Base-by-base conservation (phyloP, 768 basidiomycete species). In the Termitomyces sp. region DNA sequence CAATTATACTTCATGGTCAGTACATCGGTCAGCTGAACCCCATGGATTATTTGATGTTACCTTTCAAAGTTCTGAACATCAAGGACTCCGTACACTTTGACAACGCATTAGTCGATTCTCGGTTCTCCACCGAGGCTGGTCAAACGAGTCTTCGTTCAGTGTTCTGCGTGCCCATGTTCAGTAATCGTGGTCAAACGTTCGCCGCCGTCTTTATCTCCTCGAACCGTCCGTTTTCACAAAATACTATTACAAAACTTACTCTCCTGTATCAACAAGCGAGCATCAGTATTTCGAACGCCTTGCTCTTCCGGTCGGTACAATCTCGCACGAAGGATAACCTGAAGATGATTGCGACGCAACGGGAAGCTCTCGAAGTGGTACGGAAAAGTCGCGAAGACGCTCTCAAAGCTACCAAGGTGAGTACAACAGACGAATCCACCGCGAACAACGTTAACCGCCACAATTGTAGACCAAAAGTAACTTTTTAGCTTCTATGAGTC, bases 401-500 rank as follows among this genome's bases (percentile, higher is more conserved):
- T 18, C 63, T 88, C 61, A 88, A 86, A 61, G 87, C 87, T 0
- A 88, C 87, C 2, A 87, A 87, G 78, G 85, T 82, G 55, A n/a
- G 26, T 3, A 26, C 18, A 51, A 13, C 13, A 9, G 28, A 55
- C 2, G 16, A 10, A 28, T 15, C 18, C 16, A 6, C 13, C 37
- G n/a, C 18, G n/a, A 18, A 37, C 16, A 26, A 26, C 36, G 4
- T 22, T 20, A 15, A 51, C 6, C 29, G 39, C n/a, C n/a, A 36
- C 22, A 37, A 51, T 18, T 48, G 49, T n/a, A 88, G 86, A 88
- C 87, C 68, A 90, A 90, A 71, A 87, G 86, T 66, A 88, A 87
- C 63, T 89, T 90, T 64, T 68, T 88, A 59, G 86, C 87, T 5
- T 83, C 86, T 6, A 90, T 90, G 87, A 87, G 84, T 62, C 88